Evolutionary conservation across 805 yeast genomes (phyloP), one percentile per base, ranked within the genome.

Genomic region (Suhomyces pyralidae): DNA sequence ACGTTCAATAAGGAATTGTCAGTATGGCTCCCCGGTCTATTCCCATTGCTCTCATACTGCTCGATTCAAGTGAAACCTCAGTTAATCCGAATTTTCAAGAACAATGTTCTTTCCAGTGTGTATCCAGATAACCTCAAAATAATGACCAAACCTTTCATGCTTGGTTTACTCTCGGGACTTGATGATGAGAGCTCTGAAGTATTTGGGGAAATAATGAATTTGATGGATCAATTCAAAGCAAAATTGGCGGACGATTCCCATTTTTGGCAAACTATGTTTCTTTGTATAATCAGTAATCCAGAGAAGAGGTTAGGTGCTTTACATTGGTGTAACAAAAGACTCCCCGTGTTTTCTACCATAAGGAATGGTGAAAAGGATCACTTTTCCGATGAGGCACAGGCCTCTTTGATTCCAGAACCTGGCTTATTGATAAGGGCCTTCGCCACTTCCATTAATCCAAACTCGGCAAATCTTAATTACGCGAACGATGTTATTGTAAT

Each of bases 121-220:
- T 80, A 2, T 62, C 83, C 2, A 52, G 67, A 76, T 0, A 67
- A 60, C 10, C 58, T 92, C 51, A 76, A 83, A 51, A 69, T 79
- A 22, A 67, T 90, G 15, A 71, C 88, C 32, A 84, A 82, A 52
- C 91, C 97, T 0, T 61, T 93, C 7, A 68, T 93, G 5, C 75
- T 91, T 48, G 81, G 93, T 55, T 74, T 92, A 32, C 68, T 93
- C 2, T 91, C 97, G 0, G 97, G 97, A 0, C 80, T 94, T 49
- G 99, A 94, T 61, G 98, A 94, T 61, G 97, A 92, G 58, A 82
- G 92, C 40, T 83, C 92, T 19, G 99, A 94, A 61, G 85, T 85
- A 30, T 93, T 87, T 63, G 77, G 74, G 12, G 80, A 84, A 1
- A 79, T 85, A 1, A 57, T 90, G 50, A 71, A 71, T 0, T 63